These are phyloP conservation scores for Daphne laureola DNA, from an alignment of 441 rosid species.

Conservation along the genomic window DNA sequence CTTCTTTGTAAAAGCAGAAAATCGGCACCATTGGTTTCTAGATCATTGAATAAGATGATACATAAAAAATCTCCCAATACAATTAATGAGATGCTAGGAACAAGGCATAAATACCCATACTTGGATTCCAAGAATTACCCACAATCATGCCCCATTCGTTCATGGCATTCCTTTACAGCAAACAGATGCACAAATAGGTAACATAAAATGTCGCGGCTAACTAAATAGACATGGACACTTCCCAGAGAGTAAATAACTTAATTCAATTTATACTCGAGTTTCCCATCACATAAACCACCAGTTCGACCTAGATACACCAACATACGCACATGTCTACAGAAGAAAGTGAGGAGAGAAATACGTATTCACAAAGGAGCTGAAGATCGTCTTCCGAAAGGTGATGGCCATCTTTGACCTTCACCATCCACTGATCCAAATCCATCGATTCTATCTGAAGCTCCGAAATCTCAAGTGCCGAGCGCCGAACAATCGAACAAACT, in stretches of 20 bases:
- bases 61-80: no score
- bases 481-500: neutral
- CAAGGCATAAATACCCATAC: no score
- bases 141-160: no score
- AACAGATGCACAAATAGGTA: no score
- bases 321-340: constrained; percentile 1
- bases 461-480: neutral
- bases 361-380: constrained; percentile 98
- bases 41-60: no score
- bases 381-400: constrained; percentile 95
- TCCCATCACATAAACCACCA: constrained; percentile 1
- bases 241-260: constrained; percentile 1
- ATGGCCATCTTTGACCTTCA: constrained; percentile 93
- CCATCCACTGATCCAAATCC: constrained; percentile 99
- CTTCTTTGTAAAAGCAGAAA: no score
- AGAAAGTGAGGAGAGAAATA: constrained; percentile 18
- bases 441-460: constrained; percentile 20
- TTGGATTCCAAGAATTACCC: no score
- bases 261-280: constrained; percentile 3
- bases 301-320: constrained; percentile 6
- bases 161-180: no score
- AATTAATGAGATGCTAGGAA: no score
- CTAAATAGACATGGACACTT: neutral
- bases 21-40: no score
- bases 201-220: neutral